Percentiles rank a stretch among this genome's conserved stretches.
phyloP scores from a whole-genome alignment of 768 basidiomycete species.

The Russula sp. region DNA sequence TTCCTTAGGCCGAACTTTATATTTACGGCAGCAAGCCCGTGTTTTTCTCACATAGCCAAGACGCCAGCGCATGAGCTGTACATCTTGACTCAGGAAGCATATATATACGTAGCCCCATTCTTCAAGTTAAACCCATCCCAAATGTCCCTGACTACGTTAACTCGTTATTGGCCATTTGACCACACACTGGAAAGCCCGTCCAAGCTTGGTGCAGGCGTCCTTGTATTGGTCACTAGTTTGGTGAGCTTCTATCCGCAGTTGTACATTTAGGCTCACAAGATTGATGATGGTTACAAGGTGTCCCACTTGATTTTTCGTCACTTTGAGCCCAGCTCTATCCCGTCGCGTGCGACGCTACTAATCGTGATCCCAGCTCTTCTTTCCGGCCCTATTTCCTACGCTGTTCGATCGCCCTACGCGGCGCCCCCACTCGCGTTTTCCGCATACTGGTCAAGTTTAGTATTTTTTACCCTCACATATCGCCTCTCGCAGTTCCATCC shows the following conservation, averaged over 20 bases:
- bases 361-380: slow-evolving; percentile 13
- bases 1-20: no score
- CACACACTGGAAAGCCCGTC: neutral
- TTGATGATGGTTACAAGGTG: neutral
- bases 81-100: neutral
- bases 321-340: slow-evolving; percentile 5
- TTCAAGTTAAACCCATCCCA: slow-evolving; percentile 36
- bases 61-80: no score
- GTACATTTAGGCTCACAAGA: neutral
- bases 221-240: slow-evolving; percentile 5
- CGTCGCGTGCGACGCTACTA: neutral
- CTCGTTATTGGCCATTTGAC: neutral
- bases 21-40: no score
- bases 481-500: slow-evolving; percentile 55
- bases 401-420: neutral
- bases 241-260: neutral
- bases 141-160: slow-evolving; percentile 14
- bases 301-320: slow-evolving; percentile 14
- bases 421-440: slow-evolving; percentile 15
- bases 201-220: neutral
- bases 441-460: neutral
- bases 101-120: neutral
- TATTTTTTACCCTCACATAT: slow-evolving; percentile 36
- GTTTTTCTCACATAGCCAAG: no score
- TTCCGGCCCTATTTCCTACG: slow-evolving; percentile 4